Percentiles rank a stretch among this genome's conserved stretches.
Evolutionary conservation across 768 basidiomycete species (phyloP).

Genomic region (Tylopilus felleus): DNA sequence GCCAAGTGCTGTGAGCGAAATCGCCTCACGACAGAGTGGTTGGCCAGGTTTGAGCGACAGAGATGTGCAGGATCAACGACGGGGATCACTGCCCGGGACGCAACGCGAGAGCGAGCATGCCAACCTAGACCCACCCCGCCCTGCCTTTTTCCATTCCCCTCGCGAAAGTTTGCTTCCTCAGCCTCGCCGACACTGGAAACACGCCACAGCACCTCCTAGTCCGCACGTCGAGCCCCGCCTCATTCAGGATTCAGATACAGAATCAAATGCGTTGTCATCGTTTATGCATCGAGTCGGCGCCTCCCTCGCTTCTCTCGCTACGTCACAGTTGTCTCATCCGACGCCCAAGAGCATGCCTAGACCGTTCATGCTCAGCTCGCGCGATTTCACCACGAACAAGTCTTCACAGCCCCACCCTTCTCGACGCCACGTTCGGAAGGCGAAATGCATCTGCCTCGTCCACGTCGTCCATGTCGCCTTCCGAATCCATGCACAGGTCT

Average conservation of each 20-base stretch:
- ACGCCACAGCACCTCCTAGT: conserved; percentile 30
- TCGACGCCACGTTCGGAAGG: conserved; percentile 34
- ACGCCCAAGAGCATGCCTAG: conserved; percentile 54
- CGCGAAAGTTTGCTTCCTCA: conserved; percentile 52
- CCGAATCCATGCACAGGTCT: conserved; percentile 40
- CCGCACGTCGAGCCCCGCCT: conserved; percentile 20
- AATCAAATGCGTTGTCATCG: conserved; percentile 16
- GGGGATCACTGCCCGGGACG: conserved; percentile 40
- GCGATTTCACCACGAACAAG: conserved; percentile 30
- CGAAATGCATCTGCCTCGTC: conserved; percentile 56
- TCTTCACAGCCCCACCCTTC: conserved; percentile 19
- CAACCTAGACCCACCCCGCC: conserved; percentile 52
- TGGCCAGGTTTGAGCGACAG: conserved; percentile 10
- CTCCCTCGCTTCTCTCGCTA: conserved; percentile 43
- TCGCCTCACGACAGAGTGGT: conserved; percentile 7
- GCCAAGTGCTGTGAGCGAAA: conserved; percentile 23
- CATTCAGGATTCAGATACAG: conserved; percentile 22
- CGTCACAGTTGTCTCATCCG: conserved; percentile 33
- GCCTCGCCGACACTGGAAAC: conserved; percentile 29
- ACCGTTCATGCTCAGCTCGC: conserved; percentile 62
- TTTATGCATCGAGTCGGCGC: conserved; percentile 38
- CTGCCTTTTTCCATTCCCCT: conserved; percentile 53
- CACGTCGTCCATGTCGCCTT: conserved; percentile 58
- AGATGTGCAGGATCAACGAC: conserved; percentile 22
- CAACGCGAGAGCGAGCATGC: conserved; percentile 34